A percentile compares a stretch with the other conserved stretches of the same genome.
These are phyloP conservation scores for Oleoguttula mirabilis DNA, from an alignment of 495 filamentous ascomycete species.

Conservation along the genomic window DNA sequence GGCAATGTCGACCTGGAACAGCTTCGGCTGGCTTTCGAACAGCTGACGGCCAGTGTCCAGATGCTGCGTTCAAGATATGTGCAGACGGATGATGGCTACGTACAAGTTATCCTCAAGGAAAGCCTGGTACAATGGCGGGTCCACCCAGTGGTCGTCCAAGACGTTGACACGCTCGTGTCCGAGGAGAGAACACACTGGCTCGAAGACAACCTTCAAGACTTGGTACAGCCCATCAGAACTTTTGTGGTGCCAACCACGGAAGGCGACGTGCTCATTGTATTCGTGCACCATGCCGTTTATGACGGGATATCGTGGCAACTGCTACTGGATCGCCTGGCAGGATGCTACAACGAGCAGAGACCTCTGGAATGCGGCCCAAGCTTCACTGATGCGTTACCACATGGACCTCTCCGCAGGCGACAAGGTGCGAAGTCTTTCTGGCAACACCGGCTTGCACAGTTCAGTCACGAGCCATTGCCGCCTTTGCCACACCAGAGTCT, in stretches of 20 bases:
- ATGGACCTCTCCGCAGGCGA: constrained; percentile 45
- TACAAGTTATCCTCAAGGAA: constrained; percentile 51
- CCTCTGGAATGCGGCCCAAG: constrained; percentile 29
- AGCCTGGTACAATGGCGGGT: constrained; percentile 39
- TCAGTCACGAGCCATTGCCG: constrained; percentile 1
- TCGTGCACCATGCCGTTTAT: constrained; percentile 79
- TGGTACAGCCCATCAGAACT: constrained; percentile 35
- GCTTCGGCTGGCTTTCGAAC: constrained; percentile 42
- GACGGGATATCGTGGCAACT: constrained; percentile 69
- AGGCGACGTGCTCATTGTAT: constrained; percentile 38
- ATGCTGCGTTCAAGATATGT: constrained; percentile 58
- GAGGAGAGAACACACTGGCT: constrained; percentile 35
- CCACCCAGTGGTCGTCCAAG: constrained; percentile 17
- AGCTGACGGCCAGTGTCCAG: constrained; percentile 36
- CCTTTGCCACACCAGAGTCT: not conserved
- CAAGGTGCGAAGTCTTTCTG: constrained; percentile 54
- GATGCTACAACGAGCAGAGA: constrained; percentile 30
- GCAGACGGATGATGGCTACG: constrained; percentile 53
- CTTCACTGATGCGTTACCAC: constrained; percentile 41
- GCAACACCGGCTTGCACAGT: constrained; percentile 41
- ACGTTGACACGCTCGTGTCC: constrained; percentile 24
- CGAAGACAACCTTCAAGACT: constrained; percentile 21
- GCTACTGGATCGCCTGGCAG: constrained; percentile 46
- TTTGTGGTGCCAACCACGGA: constrained; percentile 29
- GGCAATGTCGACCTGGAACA: constrained; percentile 29